phyloP scores from a whole-genome alignment of 768 basidiomycete species.

The Chalciporus pseudorubinellus region DNA sequence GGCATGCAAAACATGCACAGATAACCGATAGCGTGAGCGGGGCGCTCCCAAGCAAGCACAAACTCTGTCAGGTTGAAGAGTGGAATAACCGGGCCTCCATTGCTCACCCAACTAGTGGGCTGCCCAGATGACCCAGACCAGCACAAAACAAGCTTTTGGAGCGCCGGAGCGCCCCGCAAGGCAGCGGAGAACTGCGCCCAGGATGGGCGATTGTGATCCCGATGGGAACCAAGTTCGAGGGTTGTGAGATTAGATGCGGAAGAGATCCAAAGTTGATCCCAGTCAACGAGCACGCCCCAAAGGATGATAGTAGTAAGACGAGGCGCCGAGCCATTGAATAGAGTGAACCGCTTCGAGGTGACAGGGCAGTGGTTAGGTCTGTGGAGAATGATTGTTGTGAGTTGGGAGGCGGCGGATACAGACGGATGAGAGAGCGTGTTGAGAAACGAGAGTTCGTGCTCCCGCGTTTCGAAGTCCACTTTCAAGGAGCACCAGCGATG shows the following conservation, averaged over 20 bases:
- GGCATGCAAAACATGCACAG: background rate
- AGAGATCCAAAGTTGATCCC: background rate
- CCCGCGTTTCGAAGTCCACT: background rate
- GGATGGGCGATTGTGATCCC: background rate
- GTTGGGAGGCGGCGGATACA: conserved; percentile 16
- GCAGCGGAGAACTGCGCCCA: background rate
- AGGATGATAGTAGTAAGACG: background rate
- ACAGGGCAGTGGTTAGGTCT: background rate
- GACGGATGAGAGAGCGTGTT: conserved; percentile 35
- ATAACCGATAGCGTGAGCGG: background rate
- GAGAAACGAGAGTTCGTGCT: conserved; percentile 30
- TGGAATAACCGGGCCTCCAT: no score
- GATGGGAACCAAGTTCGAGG: background rate
- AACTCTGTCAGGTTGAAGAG: background rate
- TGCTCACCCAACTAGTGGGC: no score
- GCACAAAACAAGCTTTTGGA: background rate
- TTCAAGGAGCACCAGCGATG: background rate
- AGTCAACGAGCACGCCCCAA: background rate
- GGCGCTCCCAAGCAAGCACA: background rate
- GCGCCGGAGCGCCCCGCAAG: background rate
- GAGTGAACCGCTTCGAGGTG: background rate
- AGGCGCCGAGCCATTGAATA: background rate
- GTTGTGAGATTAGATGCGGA: background rate
- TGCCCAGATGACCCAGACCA: background rate
- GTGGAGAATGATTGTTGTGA: background rate